phyloP scores from a whole-genome alignment of 2,329 filamentous ascomycete genomes.

The Apiospora sp. region DNA sequence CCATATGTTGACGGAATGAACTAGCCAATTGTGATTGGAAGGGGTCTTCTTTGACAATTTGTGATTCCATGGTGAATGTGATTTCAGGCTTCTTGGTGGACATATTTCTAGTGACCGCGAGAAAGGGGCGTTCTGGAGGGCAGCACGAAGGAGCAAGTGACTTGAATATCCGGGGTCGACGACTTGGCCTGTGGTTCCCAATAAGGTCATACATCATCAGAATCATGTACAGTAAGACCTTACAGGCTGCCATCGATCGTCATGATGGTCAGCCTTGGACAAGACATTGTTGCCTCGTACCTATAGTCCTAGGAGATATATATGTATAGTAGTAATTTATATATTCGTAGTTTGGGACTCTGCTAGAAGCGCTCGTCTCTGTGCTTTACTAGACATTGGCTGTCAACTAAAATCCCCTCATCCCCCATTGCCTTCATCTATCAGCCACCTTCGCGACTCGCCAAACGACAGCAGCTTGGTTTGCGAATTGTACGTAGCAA shows the following conservation, averaged over 20 bases:
- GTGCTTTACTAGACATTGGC: not conserved
- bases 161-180: not conserved
- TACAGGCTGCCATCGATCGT: not conserved
- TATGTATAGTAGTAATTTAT: not conserved
- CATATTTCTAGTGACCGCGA: not conserved
- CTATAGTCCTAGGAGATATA: not conserved
- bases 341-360: not conserved
- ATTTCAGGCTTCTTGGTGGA: not conserved
- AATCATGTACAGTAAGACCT: not conserved
- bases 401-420: too few relatives aligned
- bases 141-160: not conserved
- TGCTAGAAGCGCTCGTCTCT: not conserved
- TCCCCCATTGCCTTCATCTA: not conserved
- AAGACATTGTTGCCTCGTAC: not conserved
- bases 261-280: not conserved
- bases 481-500: not conserved
- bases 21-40: not conserved
- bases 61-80: not conserved
- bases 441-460: not conserved
- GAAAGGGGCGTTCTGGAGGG: too few relatives aligned
- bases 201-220: not conserved
- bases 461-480: not conserved
- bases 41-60: not conserved
- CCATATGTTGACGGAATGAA: not conserved
- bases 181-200: not conserved